phyloP scores from a whole-genome alignment of 1,284 basidiomycete genomes.

The Cutaneotrichosporon mucoides region DNA sequence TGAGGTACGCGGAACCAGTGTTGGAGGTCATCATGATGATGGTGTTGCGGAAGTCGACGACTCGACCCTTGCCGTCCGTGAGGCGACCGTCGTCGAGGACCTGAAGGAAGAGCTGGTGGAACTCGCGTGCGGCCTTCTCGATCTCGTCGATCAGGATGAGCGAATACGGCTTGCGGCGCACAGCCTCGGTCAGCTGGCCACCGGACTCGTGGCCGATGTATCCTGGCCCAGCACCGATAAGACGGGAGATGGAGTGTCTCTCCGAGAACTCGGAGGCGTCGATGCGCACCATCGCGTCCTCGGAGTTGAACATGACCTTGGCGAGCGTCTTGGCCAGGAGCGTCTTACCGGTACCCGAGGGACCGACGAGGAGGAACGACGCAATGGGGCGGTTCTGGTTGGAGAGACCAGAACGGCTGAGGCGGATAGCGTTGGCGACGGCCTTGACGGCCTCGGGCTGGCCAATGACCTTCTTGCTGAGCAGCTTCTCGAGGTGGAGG shows the following conservation, averaged over 20 bases:
- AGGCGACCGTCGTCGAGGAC: conserved; percentile 57
- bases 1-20: conserved; percentile 55
- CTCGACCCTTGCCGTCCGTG: conserved; percentile 51
- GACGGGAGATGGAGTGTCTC: conserved; percentile 55
- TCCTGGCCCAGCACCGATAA: conserved; percentile 56
- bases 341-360: conserved; percentile 57
- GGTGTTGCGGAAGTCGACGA: conserved; percentile 48
- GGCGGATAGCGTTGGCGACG: conserved; percentile 57
- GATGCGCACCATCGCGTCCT: conserved; percentile 57
- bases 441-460: conserved; percentile 58
- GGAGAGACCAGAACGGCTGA: conserved; percentile 56
- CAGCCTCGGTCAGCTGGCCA: conserved; percentile 55
- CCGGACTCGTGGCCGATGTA: conserved; percentile 58
- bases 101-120: conserved; percentile 57
- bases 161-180: conserved; percentile 52
- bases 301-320: conserved; percentile 55
- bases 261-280: conserved; percentile 55
- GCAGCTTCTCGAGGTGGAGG: conserved; percentile 52
- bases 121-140: conserved; percentile 56
- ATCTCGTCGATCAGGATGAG: conserved; percentile 52
- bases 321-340: conserved; percentile 54
- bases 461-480: conserved; percentile 54
- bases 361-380: conserved; percentile 55
- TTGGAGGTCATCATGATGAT: conserved; percentile 57
- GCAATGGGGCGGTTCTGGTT: conserved; percentile 56